Conservation (phyloP, 345 rosid species). For the Trapa bicornis region DNA sequence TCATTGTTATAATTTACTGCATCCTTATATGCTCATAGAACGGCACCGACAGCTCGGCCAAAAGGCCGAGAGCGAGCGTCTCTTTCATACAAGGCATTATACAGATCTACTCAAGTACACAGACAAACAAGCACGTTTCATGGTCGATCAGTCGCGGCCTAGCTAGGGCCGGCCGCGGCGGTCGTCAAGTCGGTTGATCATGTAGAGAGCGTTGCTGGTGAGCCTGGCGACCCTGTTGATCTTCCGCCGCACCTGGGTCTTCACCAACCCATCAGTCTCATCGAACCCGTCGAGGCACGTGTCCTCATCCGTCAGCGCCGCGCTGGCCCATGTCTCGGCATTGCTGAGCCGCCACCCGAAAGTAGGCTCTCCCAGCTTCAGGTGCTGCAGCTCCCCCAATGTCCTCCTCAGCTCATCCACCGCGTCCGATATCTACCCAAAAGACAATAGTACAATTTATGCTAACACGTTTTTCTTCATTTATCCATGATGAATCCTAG, state of each 20-base stretch:
- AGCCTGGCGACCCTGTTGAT: conserved; percentile 49
- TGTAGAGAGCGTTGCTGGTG: conserved; percentile 77
- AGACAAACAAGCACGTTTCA: no score
- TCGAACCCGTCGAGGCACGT: conserved; percentile 83
- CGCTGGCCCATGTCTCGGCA: conserved; percentile 80
- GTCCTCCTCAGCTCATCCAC: conserved; percentile 55
- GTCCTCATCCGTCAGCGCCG: conserved; percentile 74
- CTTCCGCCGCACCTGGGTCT: conserved; percentile 35
- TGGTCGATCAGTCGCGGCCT: background rate
- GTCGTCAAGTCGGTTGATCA: conserved; percentile 53
- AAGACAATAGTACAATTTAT: no score
- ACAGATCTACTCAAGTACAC: no score
- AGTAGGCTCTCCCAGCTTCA: conserved; percentile 26
- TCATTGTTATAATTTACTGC: no score
- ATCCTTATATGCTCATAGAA: no score
- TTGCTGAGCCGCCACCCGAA: conserved; percentile 58
- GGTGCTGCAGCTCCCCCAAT: conserved; percentile 42
- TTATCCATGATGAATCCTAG: no score
- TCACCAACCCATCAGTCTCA: conserved; percentile 24
- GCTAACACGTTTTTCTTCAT: no score
- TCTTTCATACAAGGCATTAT: no score
- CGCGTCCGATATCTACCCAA: conserved; percentile 35
- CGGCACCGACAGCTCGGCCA: no score
- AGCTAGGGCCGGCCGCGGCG: conserved; percentile 13
- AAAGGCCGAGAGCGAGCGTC: no score